Base-by-base conservation (phyloP, 257 asterid genomes). In the Solanum megistacrolobum region DNA sequence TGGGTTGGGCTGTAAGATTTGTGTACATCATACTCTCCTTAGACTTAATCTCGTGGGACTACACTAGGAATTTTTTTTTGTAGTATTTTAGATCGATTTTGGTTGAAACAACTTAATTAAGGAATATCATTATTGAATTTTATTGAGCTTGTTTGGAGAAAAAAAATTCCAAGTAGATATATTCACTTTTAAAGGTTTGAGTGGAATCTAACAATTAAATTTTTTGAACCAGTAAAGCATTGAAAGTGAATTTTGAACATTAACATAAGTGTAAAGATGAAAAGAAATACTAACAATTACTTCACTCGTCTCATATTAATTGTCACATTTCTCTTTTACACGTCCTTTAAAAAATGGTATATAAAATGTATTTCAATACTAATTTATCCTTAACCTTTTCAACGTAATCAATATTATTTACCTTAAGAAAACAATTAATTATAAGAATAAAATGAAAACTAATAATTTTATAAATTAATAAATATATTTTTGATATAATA, bases 1-100 rank as follows among this genome's bases (percentile, higher is more conserved):
- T 13, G 58, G 21, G 21, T 13, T 48, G 21, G 7, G 3, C 21
- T 0, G 0, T 48, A 48, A 48, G 0, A 48, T 5, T 4, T 48
- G 58, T 48, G 20, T 14, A 14, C 21, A 14, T 48, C 62, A 16
- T 52, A 52, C 1, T 23, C 62, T 52, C 23, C 9, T 18, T 52
- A 52, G 62, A 52, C 62, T 52, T 1, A 18, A 52, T 52, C 62
- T 52, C 3, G 1, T 18, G 62, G 4, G 9, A 52, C 23, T 52
- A 16, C 9, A 16, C 4, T 52, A 2, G 3, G 23, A 48, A 46
- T 4, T 12, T 46, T 4, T 6, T 52, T 12, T 52, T 18, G 1
- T 18, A 52, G 9, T 16, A 52, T 52, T 18, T 18, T 52, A 52
- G 62, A 52, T 52, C 62, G 0, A 52, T 52, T 16, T 52, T 52